phyloP scores from a whole-genome alignment of 2,329 filamentous ascomycete species.

The Lasiodiplodia gonubiensis region DNA sequence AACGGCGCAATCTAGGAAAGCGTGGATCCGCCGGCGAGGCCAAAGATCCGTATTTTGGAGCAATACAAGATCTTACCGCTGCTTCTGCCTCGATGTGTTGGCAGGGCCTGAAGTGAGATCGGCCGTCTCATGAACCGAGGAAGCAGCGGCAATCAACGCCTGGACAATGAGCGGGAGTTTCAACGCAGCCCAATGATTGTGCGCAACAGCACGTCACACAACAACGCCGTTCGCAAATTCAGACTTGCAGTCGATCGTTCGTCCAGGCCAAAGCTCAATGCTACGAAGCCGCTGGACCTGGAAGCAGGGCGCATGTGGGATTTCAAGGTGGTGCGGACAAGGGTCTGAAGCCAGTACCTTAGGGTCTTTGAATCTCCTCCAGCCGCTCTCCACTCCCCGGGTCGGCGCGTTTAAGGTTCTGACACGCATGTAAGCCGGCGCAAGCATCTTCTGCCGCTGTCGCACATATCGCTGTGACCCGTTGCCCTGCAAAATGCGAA shows the following conservation, averaged over 20 bases:
- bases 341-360: background rate
- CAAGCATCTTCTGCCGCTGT: slow-evolving; percentile 2
- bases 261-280: slow-evolving; percentile 3
- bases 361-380: background rate
- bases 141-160: background rate
- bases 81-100: slow-evolving; percentile 3
- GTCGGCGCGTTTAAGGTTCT: slow-evolving; percentile 21
- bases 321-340: slow-evolving; percentile 3
- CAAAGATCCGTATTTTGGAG: slow-evolving; percentile 3
- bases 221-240: slow-evolving; percentile 27
- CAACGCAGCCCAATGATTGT: slow-evolving; percentile 8
- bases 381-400: background rate
- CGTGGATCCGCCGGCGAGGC: background rate
- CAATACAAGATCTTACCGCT: slow-evolving; percentile 1
- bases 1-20: background rate
- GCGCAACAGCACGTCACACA: slow-evolving; percentile 9
- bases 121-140: slow-evolving; percentile 23
- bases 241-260: slow-evolving; percentile 9
- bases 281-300: slow-evolving; percentile 12
- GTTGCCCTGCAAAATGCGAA: slow-evolving; percentile 19
- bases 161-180: slow-evolving; percentile 9
- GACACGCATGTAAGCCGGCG: slow-evolving; percentile 21
- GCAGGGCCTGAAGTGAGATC: slow-evolving; percentile 2
- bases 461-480: slow-evolving; percentile 15
- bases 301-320: slow-evolving; percentile 9